Base-by-base conservation (phyloP, 768 basidiomycete genomes). In the Favolaschia claudopus region DNA sequence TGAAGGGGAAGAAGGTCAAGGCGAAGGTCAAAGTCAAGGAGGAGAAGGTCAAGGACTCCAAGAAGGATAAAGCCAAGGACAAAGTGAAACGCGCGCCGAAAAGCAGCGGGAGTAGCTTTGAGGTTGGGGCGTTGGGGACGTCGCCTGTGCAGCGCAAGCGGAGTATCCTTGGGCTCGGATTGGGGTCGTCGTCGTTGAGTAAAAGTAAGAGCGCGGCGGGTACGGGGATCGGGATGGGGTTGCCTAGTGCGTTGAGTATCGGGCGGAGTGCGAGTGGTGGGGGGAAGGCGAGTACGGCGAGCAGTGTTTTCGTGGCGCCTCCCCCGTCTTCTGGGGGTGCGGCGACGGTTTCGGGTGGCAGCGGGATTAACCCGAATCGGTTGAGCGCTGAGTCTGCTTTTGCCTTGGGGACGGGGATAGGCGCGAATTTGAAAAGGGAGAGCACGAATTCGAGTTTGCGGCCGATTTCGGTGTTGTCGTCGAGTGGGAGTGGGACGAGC, bases 71-170 rank as follows among this genome's bases (percentile, higher is more conserved):
- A 65, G 68, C 72, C 55, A 67, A 70, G 28, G 74, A 76, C 70
- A 73, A 74, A 15, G 70, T 64, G 44, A 66, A 69, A 44, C 70
- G 71, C 71, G 76, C 75, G 8, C 67, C 76, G 8, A 81, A 85
- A 20, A 72, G 77, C 60, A 89, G 88, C 2, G 79, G 82, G 2
- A 85, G 85, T 69, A 86, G 84, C 65, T 91, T 91, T 64, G 90
- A 91, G 68, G 82, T 83, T 1, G 89, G 89, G n/a, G 74, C 78
- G 5, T 77, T 84, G 62, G 81, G 75, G 48, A 72, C 76, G 27
- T 77, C 79, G 2, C 76, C 83, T 1, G 77, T 78, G 1, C 81
- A 79, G 67, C 88, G 85, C 81, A 89, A 88, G 67, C 77, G 79
- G 31, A 84, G 83, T 29, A 84, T 87, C 48, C 76, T 91, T 10